Evolutionary conservation across 2,329 filamentous ascomycete genomes (phyloP), one percentile per base, ranked within the genome.

Genomic region (Cladorrhinum sp.): DNA sequence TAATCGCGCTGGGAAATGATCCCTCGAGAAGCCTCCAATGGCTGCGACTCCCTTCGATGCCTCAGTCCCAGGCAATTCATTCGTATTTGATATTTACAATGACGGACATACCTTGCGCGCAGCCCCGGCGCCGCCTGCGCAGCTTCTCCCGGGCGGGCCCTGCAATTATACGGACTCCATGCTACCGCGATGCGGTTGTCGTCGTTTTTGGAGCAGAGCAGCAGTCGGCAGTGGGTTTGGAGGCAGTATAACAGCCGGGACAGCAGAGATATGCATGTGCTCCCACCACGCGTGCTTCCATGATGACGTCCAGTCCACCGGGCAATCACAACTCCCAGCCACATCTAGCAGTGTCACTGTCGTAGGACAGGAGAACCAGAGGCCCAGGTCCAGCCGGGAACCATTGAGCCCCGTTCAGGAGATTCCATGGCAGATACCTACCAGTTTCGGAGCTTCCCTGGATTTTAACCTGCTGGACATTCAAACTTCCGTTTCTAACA

Each of bases 271-370:
- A 25, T 86, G 84, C 73, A 85, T 86, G 83, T 86, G 84, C 68
- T 81, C 80, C 56, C 84, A 86, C 66, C 84, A 86, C 71, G 84
- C 84, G 57, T 86, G 84, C 70, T 86, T 78, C 63, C 84, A 86
- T 63, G 83, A 85, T 69, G 77, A 85, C 66, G 72, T 68, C 25
- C 72, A 71, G 59, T 62, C 71, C 51, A 60, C 64, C 54, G 72
- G 41, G 16, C 16, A 13, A 45, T 45, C 41, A 18, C 62, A 68
- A 2, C 57, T 61, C 20, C 18, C 48, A 9, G 58, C 56, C 25
- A 48, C 53, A 18, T 16, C 53, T 32, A 27, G 36, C 41, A 25
- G 32, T 23, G 55, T 23, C 27, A 63, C 62, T 45, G 65, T 64
- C 52, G 68, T 55, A 18, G 72, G 67, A 48, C 82, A 85, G 73